Evolutionary conservation across 805 yeast species (phyloP).

Genomic region (Metschnikowia baotianmanensis): DNA sequence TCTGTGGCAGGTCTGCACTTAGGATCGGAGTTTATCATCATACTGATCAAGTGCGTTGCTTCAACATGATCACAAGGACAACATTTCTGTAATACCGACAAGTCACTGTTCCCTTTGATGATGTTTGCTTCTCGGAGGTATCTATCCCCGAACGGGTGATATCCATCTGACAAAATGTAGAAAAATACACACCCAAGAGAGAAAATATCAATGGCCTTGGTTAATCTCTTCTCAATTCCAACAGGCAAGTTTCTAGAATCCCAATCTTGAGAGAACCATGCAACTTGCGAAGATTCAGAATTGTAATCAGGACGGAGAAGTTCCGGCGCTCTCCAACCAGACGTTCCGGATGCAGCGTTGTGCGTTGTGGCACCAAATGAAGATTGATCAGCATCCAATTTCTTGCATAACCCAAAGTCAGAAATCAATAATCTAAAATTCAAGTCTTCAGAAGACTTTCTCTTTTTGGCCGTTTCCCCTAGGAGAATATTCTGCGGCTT

Average conservation of each 20-base stretch:
- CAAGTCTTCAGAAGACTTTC: conserved; percentile 8
- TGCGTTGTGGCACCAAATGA: conserved; percentile 91
- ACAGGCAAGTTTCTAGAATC: not conserved
- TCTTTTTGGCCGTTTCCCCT: conserved; percentile 48
- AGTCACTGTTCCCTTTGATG: conserved; percentile 57
- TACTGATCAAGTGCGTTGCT: conserved; percentile 65
- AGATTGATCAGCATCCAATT: conserved; percentile 86
- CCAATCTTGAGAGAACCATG: conserved; percentile 24
- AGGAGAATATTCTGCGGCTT: conserved; percentile 93
- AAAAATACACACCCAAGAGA: conserved; percentile 93
- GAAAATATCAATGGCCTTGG: conserved; percentile 89
- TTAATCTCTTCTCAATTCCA: conserved; percentile 59
- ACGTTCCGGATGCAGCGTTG: conserved; percentile 87
- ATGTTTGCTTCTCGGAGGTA: conserved; percentile 88
- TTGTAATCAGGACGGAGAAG: conserved; percentile 45
- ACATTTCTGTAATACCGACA: conserved; percentile 44
- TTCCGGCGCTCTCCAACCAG: conserved; percentile 99
- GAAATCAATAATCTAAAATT: conserved; percentile 72
- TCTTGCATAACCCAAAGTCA: conserved; percentile 94
- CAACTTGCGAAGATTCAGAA: conserved; percentile 37
- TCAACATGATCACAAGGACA: conserved; percentile 51
- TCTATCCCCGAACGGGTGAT: conserved; percentile 94
- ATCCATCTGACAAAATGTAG: conserved; percentile 77
- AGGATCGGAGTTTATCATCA: conserved; percentile 74
- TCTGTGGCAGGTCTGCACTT: conserved; percentile 66